A percentile compares a stretch with the other conserved stretches of the same genome.
Conservation (phyloP, 345 rosid genomes). For the Trapa bicornis region DNA sequence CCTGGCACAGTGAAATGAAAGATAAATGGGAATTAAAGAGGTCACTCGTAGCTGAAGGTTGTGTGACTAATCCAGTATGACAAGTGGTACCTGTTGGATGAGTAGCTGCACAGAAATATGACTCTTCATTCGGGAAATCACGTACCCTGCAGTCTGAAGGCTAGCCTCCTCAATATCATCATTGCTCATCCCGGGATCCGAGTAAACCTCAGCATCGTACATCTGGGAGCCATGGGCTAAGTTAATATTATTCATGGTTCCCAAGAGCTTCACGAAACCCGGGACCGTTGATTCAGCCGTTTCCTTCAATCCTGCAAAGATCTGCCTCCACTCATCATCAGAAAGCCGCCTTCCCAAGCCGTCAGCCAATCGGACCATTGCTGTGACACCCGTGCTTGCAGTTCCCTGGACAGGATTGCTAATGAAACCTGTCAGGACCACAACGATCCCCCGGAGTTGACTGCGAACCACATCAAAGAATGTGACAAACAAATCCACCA, state of each 20-base stretch:
- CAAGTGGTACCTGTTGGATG: slow-evolving; percentile 45
- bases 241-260: slow-evolving; percentile 50
- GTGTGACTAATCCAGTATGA: neutral
- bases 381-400: slow-evolving; percentile 65
- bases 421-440: slow-evolving; percentile 54
- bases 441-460: slow-evolving; percentile 48
- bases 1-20: slow-evolving; percentile 26
- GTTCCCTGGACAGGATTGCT: slow-evolving; percentile 69
- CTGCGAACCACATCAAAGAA: slow-evolving; percentile 48
- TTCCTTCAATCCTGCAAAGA: slow-evolving; percentile 57
- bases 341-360: slow-evolving; percentile 48
- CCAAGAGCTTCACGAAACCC: slow-evolving; percentile 56
- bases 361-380: slow-evolving; percentile 45
- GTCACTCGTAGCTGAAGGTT: neutral
- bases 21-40: neutral
- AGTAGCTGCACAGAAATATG: slow-evolving; percentile 69
- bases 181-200: slow-evolving; percentile 33
- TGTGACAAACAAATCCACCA: slow-evolving; percentile 57
- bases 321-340: slow-evolving; percentile 61
- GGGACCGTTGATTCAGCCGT: slow-evolving; percentile 52
- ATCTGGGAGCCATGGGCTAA: slow-evolving; percentile 24
- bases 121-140: slow-evolving; percentile 73
- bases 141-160: slow-evolving; percentile 63
- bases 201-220: neutral
- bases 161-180: slow-evolving; percentile 59